Base-by-base conservation (phyloP, 495 filamentous ascomycete species). In the Penicillium atrosanguineum region DNA sequence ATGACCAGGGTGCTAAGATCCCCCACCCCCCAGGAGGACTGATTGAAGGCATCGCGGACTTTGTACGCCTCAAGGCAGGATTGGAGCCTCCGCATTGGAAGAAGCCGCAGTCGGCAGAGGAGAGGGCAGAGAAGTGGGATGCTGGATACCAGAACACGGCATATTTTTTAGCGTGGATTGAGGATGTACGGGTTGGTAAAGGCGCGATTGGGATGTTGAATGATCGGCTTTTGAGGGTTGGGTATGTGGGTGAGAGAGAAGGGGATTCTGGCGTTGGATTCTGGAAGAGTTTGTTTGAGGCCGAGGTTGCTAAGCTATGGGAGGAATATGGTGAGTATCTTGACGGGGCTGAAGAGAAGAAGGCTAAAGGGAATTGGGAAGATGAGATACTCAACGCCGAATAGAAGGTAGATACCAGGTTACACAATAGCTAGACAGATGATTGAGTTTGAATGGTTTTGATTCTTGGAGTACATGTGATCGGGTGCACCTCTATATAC, bases 31-130 rank as follows among this genome's bases (percentile, higher is more conserved):
- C 93, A 0, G 85, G 85, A 14, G 94, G 94, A 0, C 59, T 98
- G 54, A 86, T 95, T 49, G 94, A 98, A 65, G 94, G 94, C 0
- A 84, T 98, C 50, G 93, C 94, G 15, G 94, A 98, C 65, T 98
- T 90, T 80, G 92, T 98, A 8, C 79, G 94, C 7, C 69, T 98
- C 45, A 84, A 81, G 53, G 83, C 85, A 47, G 82, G 83, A 1
- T 69, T 95, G 39, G 79, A 73, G 37, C 90, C 94, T 18, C 88
- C 90, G 39, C 91, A 97, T 73, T 98, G 94, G 94, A 84, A 80
- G 57, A 78, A 78, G 4, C 74, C 74, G 7, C 77, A 75, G 28
- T 75, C 64, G 21, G 72, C 77, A 0, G 71, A 70, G 25, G 79
- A 82, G 7, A 55, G 74, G 15, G 48, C 69, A 4, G 46, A 56